Evolutionary conservation across 2,329 filamentous ascomycete genomes (phyloP), one percentile per base, ranked within the genome.

Genomic region (Neofusicoccum ribis): DNA sequence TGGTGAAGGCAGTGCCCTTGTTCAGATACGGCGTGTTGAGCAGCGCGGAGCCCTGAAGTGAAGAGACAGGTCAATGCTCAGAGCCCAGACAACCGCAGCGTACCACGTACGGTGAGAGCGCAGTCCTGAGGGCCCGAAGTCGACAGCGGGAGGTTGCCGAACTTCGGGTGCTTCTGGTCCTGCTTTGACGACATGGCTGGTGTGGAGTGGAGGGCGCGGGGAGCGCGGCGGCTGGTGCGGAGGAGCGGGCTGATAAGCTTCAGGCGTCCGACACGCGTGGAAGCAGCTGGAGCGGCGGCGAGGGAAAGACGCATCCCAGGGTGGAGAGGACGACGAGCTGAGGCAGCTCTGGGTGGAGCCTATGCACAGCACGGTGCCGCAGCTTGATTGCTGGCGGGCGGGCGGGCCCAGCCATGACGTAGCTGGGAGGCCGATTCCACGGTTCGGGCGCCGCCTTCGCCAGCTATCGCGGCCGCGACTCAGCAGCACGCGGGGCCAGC

Each of bases 1-100:
- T 71, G 0, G 90, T 85, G 70, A 94, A 94, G 0, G 88, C 91
- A 3, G 91, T 92, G 36, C 92, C 92, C 76, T 95, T 95, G 80
- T 96, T 96, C 79, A 92, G 89, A 70, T 86, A 88, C 1, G 89
- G 83, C 11, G 85, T 86, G 66, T 87, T 85, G 8, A 92, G 81
- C 5, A 92, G 79, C 0, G 84, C 81, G 46, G 76, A 74, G 65
- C 76, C 76, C 76, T 78, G 17, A 7, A 12, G 12, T n/a, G 14
- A 39, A 14, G 1, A 14, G 14, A 5, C 17, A 27, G 6, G 59
- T 64, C 43, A 27, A 43, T 20, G 6, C 5, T 50, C 41, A 4
- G 5, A 15, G 23, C 8, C 17, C n/a, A 31, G 15, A 7, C 4
- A 5, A 12, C 15, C 27, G 52, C 4, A 5, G 8, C 5, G 5